phyloP scores from a whole-genome alignment of 2,329 filamentous ascomycete genomes.

The Bipolaris cookei region DNA sequence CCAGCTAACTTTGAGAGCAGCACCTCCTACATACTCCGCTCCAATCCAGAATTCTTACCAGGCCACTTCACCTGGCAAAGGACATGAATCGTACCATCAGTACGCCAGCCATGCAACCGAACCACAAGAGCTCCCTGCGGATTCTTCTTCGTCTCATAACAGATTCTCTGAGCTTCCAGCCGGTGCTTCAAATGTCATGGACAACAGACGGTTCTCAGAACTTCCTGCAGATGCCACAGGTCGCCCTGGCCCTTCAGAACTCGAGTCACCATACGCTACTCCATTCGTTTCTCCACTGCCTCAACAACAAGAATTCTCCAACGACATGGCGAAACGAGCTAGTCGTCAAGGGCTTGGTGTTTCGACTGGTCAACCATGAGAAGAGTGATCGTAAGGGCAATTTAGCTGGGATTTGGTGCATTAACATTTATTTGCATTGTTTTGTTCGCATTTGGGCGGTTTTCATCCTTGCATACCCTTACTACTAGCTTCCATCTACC shows the following conservation, averaged over 20 bases:
- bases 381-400: background rate
- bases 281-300: constrained; percentile 27
- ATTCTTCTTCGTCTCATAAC: constrained; percentile 10
- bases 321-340: constrained; percentile 17
- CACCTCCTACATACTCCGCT: constrained; percentile 35
- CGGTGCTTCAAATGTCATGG: constrained; percentile 10
- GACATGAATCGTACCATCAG: constrained; percentile 20
- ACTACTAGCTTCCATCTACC: background rate
- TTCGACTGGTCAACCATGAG: constrained; percentile 11
- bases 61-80: constrained; percentile 16
- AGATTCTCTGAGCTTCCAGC: constrained; percentile 37
- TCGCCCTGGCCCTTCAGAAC: constrained; percentile 14
- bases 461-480: constrained; percentile 5
- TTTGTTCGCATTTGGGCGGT: constrained; percentile 1
- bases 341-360: constrained; percentile 19
- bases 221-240: constrained; percentile 22
- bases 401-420: background rate
- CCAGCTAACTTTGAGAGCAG: constrained; percentile 22
- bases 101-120: constrained; percentile 24
- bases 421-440: background rate
- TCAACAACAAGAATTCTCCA: constrained; percentile 19
- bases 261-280: constrained; percentile 30
- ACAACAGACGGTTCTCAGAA: constrained; percentile 27
- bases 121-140: constrained; percentile 30
- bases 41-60: constrained; percentile 28